These are phyloP conservation scores for Perkinsus olseni DNA, from an alignment of 169 alveolate genomes.

Conservation along the genomic window DNA sequence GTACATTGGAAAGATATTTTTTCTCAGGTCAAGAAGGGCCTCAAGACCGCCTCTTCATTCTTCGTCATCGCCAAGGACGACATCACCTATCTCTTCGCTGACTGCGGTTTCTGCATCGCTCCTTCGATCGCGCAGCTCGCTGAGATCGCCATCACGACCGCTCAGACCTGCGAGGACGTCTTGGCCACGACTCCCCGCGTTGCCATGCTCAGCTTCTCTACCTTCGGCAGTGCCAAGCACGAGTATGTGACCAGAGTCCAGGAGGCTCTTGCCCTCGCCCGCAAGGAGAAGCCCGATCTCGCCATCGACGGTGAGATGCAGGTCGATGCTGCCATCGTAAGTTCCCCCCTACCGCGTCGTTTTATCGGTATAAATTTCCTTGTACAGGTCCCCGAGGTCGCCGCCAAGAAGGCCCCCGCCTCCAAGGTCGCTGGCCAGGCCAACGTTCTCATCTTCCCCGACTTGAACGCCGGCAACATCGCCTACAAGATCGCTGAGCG, in stretches of 20 bases:
- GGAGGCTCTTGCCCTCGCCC: not conserved
- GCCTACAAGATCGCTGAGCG: constrained; percentile 3
- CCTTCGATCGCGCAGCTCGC: not conserved
- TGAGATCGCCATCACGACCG: not conserved
- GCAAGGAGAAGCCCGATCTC: constrained; percentile 1
- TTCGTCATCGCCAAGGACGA: not conserved
- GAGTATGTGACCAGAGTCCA: not conserved
- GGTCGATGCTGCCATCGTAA: not conserved
- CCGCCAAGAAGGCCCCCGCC: not conserved
- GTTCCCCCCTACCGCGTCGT: not conserved
- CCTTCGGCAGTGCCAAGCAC: not conserved
- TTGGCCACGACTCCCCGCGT: not conserved
- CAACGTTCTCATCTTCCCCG: not conserved
- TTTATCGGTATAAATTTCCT: not conserved
- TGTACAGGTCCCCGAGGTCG: not conserved
- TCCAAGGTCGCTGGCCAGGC: not conserved
- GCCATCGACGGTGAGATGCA: not conserved
- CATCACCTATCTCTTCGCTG: not conserved
- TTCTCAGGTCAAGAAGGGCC: not conserved
- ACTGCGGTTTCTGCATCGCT: not conserved
- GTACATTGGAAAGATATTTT: not conserved
- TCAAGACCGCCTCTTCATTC: not conserved
- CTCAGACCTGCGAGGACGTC: not conserved
- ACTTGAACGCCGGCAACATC: not conserved
- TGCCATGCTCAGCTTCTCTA: not conserved